Percentiles rank a stretch among this genome's conserved stretches.
Conservation (phyloP, 1,284 basidiomycete genomes). For the Salmacisia buchloeana region DNA sequence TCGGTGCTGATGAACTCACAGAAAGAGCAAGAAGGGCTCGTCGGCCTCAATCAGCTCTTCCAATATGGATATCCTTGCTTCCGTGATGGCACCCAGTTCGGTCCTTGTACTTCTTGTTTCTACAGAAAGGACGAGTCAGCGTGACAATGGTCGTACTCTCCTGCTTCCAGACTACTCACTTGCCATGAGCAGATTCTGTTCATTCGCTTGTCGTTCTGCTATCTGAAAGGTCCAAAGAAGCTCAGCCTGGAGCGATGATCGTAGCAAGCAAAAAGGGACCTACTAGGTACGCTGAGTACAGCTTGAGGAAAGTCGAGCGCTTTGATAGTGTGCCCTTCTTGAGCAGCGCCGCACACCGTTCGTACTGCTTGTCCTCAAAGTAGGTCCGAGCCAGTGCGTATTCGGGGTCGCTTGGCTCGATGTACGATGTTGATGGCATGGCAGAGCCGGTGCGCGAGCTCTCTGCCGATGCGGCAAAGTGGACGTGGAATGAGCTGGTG, state of each 20-base stretch:
- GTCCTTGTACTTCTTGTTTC: conserved; percentile 16
- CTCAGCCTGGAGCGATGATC: neutral
- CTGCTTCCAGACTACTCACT: conserved; percentile 3
- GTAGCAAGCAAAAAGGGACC: conserved; percentile 42
- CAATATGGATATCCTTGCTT: conserved; percentile 31
- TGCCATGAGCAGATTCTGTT: conserved; percentile 33
- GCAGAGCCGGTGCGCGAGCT: neutral
- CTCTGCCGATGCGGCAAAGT: conserved; percentile 16
- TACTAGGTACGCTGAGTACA: conserved; percentile 81
- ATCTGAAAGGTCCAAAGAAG: conserved; percentile 10
- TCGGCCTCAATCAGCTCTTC: conserved; percentile 33
- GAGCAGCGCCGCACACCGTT: conserved; percentile 61
- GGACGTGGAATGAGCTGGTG: conserved; percentile 19
- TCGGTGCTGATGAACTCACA: conserved; percentile 16
- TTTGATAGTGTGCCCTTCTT: conserved; percentile 42
- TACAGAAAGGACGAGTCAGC: neutral
- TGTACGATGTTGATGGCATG: neutral
- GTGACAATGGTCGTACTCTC: neutral
- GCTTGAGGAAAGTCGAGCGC: conserved; percentile 69
- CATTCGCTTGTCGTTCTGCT: conserved; percentile 34
- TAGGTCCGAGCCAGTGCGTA: conserved; percentile 69
- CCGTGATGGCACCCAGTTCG: conserved; percentile 24
- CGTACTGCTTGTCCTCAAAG: conserved; percentile 73
- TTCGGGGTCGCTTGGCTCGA: conserved; percentile 50
- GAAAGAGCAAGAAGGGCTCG: conserved; percentile 42